phyloP scores from a whole-genome alignment of 2,329 filamentous ascomycete genomes.

The Aspergillus vadensis region DNA sequence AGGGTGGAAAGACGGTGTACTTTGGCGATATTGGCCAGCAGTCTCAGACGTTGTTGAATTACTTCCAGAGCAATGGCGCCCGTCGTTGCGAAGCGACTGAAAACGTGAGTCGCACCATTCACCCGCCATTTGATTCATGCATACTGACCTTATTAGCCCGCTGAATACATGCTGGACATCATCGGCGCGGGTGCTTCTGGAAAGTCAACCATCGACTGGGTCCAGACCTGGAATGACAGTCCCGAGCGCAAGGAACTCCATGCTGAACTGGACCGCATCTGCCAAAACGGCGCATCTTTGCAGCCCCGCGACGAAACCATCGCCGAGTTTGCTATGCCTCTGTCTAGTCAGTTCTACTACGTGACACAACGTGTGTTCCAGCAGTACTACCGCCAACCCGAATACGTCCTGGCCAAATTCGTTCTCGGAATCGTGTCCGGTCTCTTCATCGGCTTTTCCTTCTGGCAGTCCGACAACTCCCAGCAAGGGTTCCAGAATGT shows the following conservation, averaged over 20 bases:
- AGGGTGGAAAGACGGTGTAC: conserved; percentile 65
- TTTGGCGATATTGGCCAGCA: conserved; percentile 65
- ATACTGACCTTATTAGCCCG: conserved; percentile 51
- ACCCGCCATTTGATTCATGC: conserved; percentile 37
- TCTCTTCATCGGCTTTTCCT: conserved; percentile 79
- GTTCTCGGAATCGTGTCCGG: conserved; percentile 36
- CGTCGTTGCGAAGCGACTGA: conserved; percentile 59
- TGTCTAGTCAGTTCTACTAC: conserved; percentile 64
- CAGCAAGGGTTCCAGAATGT: conserved; percentile 82
- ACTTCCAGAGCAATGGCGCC: conserved; percentile 64
- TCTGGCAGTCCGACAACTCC: conserved; percentile 70
- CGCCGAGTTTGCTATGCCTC: conserved; percentile 75
- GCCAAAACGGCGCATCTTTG: neutral
- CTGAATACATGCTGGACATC: conserved; percentile 66
- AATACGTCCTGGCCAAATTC: conserved; percentile 81
- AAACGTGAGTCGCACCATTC: neutral
- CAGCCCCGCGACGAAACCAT: conserved; percentile 44
- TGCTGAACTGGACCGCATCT: conserved; percentile 38
- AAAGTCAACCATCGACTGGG: conserved; percentile 53
- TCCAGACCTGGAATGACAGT: conserved; percentile 58
- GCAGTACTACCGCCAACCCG: conserved; percentile 85
- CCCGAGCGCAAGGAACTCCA: conserved; percentile 55
- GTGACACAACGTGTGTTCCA: conserved; percentile 74
- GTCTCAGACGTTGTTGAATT: conserved; percentile 56
- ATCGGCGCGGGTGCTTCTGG: conserved; percentile 61